Conservation (phyloP, 441 rosid genomes). For the Kokia cookei region DNA sequence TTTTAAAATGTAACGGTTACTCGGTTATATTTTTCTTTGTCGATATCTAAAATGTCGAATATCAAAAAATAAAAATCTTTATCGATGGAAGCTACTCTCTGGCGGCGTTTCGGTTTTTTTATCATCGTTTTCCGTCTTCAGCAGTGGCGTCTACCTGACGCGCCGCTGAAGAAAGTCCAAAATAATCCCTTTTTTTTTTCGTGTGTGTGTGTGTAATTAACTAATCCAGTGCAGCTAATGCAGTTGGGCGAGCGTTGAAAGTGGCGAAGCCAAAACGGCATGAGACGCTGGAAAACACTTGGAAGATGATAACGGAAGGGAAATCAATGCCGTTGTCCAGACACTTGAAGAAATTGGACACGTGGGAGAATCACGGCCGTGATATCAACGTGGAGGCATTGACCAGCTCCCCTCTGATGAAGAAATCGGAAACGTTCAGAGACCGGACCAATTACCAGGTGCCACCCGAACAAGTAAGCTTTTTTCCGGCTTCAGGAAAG, state of each 20-base stretch:
- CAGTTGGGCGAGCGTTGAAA: conserved; percentile 38
- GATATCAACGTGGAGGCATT: conserved; percentile 5
- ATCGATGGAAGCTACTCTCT: background rate
- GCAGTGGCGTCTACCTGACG: background rate
- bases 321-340: conserved; percentile 47
- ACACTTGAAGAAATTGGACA: conserved; percentile 40
- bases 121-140: background rate
- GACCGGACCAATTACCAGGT: conserved; percentile 29
- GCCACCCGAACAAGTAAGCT: conserved; percentile 6
- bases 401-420: conserved; percentile 16
- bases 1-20: background rate
- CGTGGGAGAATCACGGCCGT: conserved; percentile 32
- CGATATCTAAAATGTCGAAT: background rate
- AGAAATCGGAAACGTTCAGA: conserved; percentile 47
- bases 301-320: conserved; percentile 64
- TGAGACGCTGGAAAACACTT: conserved; percentile 71
- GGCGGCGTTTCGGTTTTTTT: background rate
- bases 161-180: background rate
- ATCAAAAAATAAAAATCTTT: background rate
- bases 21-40: background rate
- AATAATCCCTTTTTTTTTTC: background rate
- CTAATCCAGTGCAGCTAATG: background rate
- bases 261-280: conserved; percentile 48
- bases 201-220: background rate
- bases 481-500: conserved; percentile 23